Evolutionary conservation across 169 alveolate genomes (phyloP).

Genomic region (Besnoitia besnoiti): DNA sequence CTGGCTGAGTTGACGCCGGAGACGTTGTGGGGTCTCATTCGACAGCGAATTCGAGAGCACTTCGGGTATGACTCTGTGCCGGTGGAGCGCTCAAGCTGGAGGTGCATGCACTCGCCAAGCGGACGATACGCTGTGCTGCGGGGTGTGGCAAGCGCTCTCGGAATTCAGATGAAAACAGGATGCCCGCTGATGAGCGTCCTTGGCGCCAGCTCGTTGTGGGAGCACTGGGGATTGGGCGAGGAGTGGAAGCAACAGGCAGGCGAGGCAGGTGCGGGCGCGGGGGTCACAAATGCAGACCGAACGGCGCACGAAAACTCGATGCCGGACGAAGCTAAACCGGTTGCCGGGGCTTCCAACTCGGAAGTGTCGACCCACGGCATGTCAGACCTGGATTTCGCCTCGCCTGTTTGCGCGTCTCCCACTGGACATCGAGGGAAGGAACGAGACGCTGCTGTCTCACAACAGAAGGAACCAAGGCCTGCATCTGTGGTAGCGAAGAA

Average conservation of each 20-base stretch:
- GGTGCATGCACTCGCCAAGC: background rate
- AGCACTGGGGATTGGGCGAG: background rate
- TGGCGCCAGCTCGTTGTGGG: background rate
- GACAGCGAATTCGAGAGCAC: background rate
- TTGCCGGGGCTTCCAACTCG: no score
- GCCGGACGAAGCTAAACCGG: background rate
- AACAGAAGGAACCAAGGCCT: no score
- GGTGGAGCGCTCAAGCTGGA: background rate
- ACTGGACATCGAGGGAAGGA: background rate
- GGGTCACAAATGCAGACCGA: background rate
- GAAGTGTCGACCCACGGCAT: background rate
- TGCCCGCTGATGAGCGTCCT: background rate
- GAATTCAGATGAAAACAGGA: background rate
- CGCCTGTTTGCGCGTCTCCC: background rate
- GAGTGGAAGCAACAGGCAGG: background rate
- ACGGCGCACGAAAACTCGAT: background rate
- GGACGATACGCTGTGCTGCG: background rate
- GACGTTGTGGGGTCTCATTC: background rate
- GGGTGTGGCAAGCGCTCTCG: slow-evolving; percentile 4
- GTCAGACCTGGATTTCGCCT: background rate
- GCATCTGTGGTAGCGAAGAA: no score
- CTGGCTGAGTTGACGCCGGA: background rate
- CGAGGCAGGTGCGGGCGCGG: no score
- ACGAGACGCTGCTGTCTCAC: no score
- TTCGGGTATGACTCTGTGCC: background rate